Evolutionary conservation across 2,329 filamentous ascomycete genomes (phyloP).

Genomic region (Pseudogymnoascus sp.): DNA sequence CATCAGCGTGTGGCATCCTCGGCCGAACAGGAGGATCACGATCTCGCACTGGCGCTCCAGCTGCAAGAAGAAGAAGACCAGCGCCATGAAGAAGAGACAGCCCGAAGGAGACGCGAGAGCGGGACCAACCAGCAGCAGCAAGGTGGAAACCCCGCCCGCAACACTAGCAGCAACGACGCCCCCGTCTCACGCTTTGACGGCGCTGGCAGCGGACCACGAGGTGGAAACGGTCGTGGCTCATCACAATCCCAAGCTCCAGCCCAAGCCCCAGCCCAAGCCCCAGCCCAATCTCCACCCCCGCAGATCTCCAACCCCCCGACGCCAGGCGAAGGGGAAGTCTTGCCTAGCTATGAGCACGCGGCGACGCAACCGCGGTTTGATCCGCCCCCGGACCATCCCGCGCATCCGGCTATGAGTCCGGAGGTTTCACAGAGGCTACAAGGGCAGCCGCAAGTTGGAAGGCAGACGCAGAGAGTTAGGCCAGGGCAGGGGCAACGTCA

Average conservation of each 20-base stretch:
- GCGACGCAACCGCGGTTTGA: constrained; percentile 47
- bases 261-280: constrained; percentile 26
- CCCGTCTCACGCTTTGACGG: constrained; percentile 22
- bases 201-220: constrained; percentile 18
- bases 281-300: background rate
- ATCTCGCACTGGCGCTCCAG: constrained; percentile 81
- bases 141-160: constrained; percentile 29
- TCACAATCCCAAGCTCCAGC: constrained; percentile 28
- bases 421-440: constrained; percentile 13
- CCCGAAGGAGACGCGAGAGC: constrained; percentile 56
- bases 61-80: constrained; percentile 92
- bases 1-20: constrained; percentile 11
- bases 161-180: constrained; percentile 19
- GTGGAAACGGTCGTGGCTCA: constrained; percentile 13
- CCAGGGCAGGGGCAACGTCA: background rate
- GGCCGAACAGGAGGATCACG: constrained; percentile 67
- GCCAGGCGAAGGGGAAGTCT: constrained; percentile 44
- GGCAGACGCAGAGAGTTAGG: background rate
- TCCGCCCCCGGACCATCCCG: constrained; percentile 38
- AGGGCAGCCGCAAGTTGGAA: constrained; percentile 16
- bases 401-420: constrained; percentile 29
- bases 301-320: background rate
- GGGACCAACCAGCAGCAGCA: constrained; percentile 60
- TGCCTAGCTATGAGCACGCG: constrained; percentile 59
- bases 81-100: constrained; percentile 53